Conservation (phyloP, 306 rosid genomes). For the Trifolium dubium region DNA sequence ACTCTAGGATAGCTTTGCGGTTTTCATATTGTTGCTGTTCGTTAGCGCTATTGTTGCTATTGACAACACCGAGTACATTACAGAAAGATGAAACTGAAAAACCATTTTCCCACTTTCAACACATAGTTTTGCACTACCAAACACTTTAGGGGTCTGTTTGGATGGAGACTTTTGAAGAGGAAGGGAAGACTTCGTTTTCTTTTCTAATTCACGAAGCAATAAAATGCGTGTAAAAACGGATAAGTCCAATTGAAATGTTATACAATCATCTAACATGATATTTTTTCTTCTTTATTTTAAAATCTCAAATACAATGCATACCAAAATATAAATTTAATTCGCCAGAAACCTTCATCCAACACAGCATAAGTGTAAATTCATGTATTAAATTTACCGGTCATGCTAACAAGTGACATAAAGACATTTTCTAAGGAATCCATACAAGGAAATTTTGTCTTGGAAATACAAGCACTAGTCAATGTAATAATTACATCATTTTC, state of each 20-base stretch:
- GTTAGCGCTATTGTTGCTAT: too few species aligned
- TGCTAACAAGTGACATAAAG: too few species aligned
- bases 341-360: too few species aligned
- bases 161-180: neutral
- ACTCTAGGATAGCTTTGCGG: too few species aligned
- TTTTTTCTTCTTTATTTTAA: too few species aligned
- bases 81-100: constrained; percentile 14
- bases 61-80: neutral
- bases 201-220: neutral
- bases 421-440: too few species aligned
- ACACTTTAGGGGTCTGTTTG: neutral
- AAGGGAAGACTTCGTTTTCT: neutral
- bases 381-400: neutral
- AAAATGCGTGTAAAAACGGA: neutral
- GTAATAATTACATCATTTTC: too few species aligned
- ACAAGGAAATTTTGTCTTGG: too few species aligned
- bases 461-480: too few species aligned
- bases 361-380: neutral
- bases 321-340: neutral
- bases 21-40: too few species aligned
- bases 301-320: neutral
- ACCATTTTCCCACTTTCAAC: constrained; percentile 10
- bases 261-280: neutral
- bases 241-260: neutral
- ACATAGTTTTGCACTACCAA: constrained; percentile 23